Base-by-base conservation (phyloP, 805 yeast species). In the Ogataea ganodermae region DNA sequence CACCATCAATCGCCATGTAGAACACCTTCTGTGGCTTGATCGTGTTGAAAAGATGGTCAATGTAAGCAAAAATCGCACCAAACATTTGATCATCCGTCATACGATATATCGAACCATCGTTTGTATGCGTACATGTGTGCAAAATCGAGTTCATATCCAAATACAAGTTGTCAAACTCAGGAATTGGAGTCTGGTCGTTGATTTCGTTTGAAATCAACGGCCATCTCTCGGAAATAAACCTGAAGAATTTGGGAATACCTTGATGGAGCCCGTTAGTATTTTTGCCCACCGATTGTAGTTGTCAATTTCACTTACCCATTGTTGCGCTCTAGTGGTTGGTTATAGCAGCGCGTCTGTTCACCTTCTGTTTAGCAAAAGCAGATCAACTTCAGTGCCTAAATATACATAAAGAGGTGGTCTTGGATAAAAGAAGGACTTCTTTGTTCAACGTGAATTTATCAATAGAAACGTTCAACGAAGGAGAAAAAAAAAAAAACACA, bases 211-310 rank as follows among this genome's bases (percentile, higher is more conserved):
- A 84, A 56, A 91, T 90, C 75, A 86, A 75, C 26, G 99, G 99
- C 97, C 98, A 94, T 82, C 99, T 83, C 72, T 94, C 98, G 41
- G 97, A 89, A 73, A 94, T 90, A 74, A 89, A 92, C 70, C 97
- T 82, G 69, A 89, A 94, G 67, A 92, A 94, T 64, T 94, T 94
- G 47, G 99, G 99, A 65, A 94, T 92, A 76, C 98, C 98, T 86
- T 30, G 18, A 22, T 22, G 8, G 24, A 27, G 23, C 14, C 4
- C 6, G 36, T 16, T 18, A 10, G 5, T 17, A 17, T 4, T 33
- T 9, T 33, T 33, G 21, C 22, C 36, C 36, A 17, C 21, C 14
- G 6, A 5, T 6, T 30, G 45, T 43, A 28, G 32, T 39, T 32
- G 18, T n/a, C 5, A 18, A 33, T n/a, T n/a, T n/a, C n/a, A n/a